Evolutionary conservation across 2,329 filamentous ascomycete genomes (phyloP), one percentile per base, ranked within the genome.

Genomic region (Hypocreales sp.): DNA sequence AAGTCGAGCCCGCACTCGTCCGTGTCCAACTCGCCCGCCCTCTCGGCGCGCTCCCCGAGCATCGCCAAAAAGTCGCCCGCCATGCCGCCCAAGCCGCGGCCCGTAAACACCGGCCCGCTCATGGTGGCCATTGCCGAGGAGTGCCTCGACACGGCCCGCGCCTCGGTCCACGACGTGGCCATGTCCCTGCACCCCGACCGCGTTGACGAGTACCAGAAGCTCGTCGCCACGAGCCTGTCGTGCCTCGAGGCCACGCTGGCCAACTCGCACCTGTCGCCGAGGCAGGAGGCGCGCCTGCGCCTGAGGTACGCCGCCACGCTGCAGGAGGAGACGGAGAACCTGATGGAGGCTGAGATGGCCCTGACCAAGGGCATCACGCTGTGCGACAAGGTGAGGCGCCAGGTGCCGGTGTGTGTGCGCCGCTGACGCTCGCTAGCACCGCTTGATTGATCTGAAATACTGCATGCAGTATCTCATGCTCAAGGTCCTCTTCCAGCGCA

Each of bases 121-220:
- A 58, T 86, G 31, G 58, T 82, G 7, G 67, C 67, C n/a, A 60
- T 83, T 10, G 78, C 79, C 3, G 79, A 87, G 40, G 79, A 87
- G 37, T 83, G 79, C 40, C 70, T 86, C 28, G 55, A 57, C 15
- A 73, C 72, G 28, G 80, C 80, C 11, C 69, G 75, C 33, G 51
- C 54, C 12, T 55, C 61, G 3, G 58, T 66, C 28, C 58, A 66
- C 29, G 51, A 64, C 28, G 47, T 54, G 1, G 53, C 54, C 22
- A 54, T 55, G 44, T 43, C 40, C 10, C 32, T 48, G n/a, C 42
- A 52, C 10, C 34, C 44, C 4, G 47, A 52, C 20, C 57, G 63
- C 21, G 46, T 79, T 7, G 60, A 68, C n/a, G 61, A 73, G 34
- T 84, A 86, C 41, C 70, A 81, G 39, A 74, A 72, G 35, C 47